Evolutionary conservation across 345 rosid genomes (phyloP).

Genomic region (Corymbia maculata): DNA sequence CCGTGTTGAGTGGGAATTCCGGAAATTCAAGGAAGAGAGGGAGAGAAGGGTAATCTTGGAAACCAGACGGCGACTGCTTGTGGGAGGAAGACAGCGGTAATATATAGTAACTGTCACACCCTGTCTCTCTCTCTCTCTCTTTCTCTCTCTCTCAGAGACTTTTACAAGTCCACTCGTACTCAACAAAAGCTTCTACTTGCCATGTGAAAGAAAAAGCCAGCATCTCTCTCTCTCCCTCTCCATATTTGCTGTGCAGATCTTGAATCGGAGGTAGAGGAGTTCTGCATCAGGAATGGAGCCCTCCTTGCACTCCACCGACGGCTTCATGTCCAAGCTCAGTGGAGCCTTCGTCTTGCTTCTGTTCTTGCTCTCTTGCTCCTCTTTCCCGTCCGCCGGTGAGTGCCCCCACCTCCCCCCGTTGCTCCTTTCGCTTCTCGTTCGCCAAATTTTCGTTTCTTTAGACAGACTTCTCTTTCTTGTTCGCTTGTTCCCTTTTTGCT

Average conservation of each 20-base stretch:
- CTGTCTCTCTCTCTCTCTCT: not conserved
- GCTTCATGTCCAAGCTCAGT: slow-evolving; percentile 26
- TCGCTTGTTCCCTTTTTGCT: not conserved
- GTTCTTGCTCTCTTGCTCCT: slow-evolving; percentile 50
- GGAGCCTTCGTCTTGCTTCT: slow-evolving; percentile 18
- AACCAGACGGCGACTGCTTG: not conserved
- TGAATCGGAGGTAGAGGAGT: not conserved
- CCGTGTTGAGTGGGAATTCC: not conserved
- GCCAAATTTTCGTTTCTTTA: not conserved
- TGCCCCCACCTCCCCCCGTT: not conserved
- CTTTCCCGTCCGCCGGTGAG: slow-evolving; percentile 61
- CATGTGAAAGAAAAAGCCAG: slow-evolving; percentile 1
- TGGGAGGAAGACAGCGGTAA: not conserved
- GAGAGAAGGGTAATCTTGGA: not conserved
- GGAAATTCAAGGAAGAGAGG: not conserved
- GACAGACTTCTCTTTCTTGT: not conserved
- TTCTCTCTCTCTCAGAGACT: not conserved
- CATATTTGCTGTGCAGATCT: slow-evolving; percentile 24
- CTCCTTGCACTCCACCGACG: not conserved
- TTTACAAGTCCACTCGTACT: not conserved
- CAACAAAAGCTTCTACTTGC: not conserved
- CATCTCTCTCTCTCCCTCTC: not conserved
- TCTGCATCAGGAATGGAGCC: slow-evolving; percentile 33
- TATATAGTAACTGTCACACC: not conserved
- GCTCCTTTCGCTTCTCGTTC: not conserved